Conservation (phyloP, 805 yeast genomes). For the Tetrapisispora arboricola region DNA sequence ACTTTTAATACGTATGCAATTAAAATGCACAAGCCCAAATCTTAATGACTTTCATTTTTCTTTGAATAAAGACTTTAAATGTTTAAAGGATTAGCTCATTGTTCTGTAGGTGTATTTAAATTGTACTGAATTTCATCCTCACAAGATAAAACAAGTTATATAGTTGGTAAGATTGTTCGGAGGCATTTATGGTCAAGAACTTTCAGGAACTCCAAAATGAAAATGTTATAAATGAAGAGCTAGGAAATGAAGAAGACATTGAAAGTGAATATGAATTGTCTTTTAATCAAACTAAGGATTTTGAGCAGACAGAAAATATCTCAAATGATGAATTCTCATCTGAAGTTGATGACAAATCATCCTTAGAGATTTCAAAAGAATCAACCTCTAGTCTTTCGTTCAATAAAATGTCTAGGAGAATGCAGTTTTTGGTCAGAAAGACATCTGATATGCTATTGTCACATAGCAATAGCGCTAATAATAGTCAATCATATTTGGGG, state of each 20-base stretch:
- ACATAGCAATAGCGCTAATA: not conserved
- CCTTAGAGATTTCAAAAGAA: not conserved
- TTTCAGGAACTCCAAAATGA: not conserved
- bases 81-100: too few species aligned
- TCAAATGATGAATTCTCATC: too few species aligned
- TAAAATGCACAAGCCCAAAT: too few species aligned
- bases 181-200: not conserved
- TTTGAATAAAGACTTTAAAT: too few species aligned
- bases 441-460: slow-evolving; percentile 9
- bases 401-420: slow-evolving; percentile 3
- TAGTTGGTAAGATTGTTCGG: not conserved
- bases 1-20: too few species aligned
- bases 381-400: not conserved
- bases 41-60: too few species aligned
- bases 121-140: too few species aligned
- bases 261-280: not conserved
- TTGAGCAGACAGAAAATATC: too few species aligned
- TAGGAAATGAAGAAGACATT: not conserved
- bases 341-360: not conserved
- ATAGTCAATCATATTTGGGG: slow-evolving; percentile 9
- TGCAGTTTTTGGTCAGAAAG: slow-evolving; percentile 10
- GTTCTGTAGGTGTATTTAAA: too few species aligned
- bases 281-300: too few species aligned
- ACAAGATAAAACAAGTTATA: too few species aligned
- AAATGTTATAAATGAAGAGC: not conserved